Evolutionary conservation across 225 moss, liverwort and hornwort genomes (phyloP), one percentile per base, ranked within the genome.

Genomic region (Rhytidiadelphus loreus): DNA sequence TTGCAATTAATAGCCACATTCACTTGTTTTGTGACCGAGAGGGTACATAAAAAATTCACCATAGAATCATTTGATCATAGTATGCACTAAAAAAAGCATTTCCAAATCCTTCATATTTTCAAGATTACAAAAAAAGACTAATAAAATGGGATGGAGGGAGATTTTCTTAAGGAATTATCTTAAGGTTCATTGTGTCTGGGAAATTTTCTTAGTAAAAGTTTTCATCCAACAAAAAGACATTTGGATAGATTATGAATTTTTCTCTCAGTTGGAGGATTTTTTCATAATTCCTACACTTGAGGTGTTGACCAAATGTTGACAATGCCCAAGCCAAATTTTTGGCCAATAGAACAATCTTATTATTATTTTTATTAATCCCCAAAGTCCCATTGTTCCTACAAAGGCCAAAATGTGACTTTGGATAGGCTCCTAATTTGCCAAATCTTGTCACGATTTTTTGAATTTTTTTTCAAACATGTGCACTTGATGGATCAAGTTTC

Each of bases 131-230:
- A 68, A 37, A 65, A 35, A 19, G 1, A 65, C 37, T 18, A 17
- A 17, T 24, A 64, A 17, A 64, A 33, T 64, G 33, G 9, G 33
- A 9, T 0, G 0, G 18, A 64, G 33, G 18, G 33, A 64, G 9
- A 46, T 7, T 65, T 8, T 17, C 13, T 5, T 21, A 66, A 68
- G 4, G 12, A 33, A n/a, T 12, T 68, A n/a, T 22, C 16, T 68
- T 22, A 4, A 68, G 1, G 2, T 37, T n/a, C 0, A 0, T 1
- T 22, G 5, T 0, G 0, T 66, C 6, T 2, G 21, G 0, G 12
- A 3, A 37, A 12, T 35, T 21, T 66, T 21, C 1, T 66, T 21
- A 21, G 12, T 2, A 66, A 65, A 20, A 37, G 3, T 11, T 65
- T 37, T 65, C 65, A 63, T 33, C 6, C 4, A 0, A 21, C 65